These are phyloP conservation scores for Pseudomassariella vexata DNA, from an alignment of 2,329 filamentous ascomycete species.

Conservation along the genomic window DNA sequence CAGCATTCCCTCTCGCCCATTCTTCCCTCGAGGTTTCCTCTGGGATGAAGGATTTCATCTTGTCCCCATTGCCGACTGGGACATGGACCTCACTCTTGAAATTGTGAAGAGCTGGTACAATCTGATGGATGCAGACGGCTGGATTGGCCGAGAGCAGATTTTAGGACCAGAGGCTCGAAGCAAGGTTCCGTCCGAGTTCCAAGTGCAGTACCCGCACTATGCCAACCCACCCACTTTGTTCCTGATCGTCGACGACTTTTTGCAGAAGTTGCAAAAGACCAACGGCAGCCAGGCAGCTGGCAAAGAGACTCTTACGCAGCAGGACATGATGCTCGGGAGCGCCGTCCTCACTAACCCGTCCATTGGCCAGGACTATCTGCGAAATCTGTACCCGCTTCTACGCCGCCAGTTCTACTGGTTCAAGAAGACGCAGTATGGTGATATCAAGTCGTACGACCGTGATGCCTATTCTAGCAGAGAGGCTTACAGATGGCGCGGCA, in stretches of 20 bases:
- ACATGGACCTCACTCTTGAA: conserved; percentile 79
- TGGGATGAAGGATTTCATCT: conserved; percentile 99
- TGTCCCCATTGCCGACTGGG: conserved; percentile 87
- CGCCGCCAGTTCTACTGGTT: conserved; percentile 92
- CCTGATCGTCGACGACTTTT: conserved; percentile 77
- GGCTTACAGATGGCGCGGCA: conserved; percentile 87
- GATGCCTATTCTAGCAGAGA: conserved; percentile 79
- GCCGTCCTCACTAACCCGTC: conserved; percentile 63
- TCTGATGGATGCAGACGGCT: conserved; percentile 93
- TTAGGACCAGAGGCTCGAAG: conserved; percentile 85
- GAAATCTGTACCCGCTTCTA: conserved; percentile 75
- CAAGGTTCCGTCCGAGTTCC: conserved; percentile 91
- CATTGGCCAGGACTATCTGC: conserved; percentile 65
- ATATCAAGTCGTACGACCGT: conserved; percentile 85
- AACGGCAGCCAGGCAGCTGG: conserved; percentile 40
- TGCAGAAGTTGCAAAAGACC: conserved; percentile 64
- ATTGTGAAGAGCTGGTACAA: conserved; percentile 95
- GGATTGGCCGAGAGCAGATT: conserved; percentile 96
- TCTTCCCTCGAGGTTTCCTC: conserved; percentile 93
- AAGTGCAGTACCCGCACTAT: conserved; percentile 93
- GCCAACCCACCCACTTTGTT: conserved; percentile 95
- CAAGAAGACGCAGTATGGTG: conserved; percentile 78
- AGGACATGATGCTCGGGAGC: conserved; percentile 46
- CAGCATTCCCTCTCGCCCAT: conserved; percentile 84
- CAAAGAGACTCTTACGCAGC: conserved; percentile 36